Percentiles rank a stretch among this genome's conserved stretches.
Evolutionary conservation across 164 flowering plant species (phyloP).

Genomic region (Vitis labrusca): DNA sequence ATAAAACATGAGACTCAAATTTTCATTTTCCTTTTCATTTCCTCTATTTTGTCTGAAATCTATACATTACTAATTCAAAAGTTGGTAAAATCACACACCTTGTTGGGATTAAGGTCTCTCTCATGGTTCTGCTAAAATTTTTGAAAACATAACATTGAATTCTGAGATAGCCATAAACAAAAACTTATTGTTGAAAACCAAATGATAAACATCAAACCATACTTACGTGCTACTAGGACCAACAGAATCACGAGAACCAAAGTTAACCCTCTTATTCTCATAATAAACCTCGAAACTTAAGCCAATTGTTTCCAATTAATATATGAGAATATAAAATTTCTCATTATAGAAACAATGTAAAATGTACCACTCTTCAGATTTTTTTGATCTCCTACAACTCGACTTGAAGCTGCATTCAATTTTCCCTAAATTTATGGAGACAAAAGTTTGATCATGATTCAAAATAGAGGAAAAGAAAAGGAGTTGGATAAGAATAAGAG

Average conservation of each 20-base stretch:
- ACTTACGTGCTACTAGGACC: slow-evolving; percentile 22
- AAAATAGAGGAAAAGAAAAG: too few relatives aligned
- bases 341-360: too few relatives aligned
- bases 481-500: too few relatives aligned
- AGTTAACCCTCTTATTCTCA: slow-evolving; percentile 26
- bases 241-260: slow-evolving; percentile 2
- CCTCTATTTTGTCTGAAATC: neutral
- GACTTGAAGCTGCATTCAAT: too few relatives aligned
- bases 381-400: too few relatives aligned
- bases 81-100: slow-evolving; percentile 10
- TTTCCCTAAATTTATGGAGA: too few relatives aligned
- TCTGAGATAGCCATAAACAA: neutral
- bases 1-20: neutral
- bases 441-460: too few relatives aligned
- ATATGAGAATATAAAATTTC: too few relatives aligned
- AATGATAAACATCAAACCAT: neutral
- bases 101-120: neutral
- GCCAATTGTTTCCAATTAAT: neutral
- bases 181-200: neutral
- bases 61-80: neutral
- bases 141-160: neutral
- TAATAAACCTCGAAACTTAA: slow-evolving; percentile 42
- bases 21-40: neutral
- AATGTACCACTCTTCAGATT: too few relatives aligned
- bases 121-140: slow-evolving; percentile 8